phyloP scores from a whole-genome alignment of 805 yeast species.

The Trichomonascus vanleenenianus region DNA sequence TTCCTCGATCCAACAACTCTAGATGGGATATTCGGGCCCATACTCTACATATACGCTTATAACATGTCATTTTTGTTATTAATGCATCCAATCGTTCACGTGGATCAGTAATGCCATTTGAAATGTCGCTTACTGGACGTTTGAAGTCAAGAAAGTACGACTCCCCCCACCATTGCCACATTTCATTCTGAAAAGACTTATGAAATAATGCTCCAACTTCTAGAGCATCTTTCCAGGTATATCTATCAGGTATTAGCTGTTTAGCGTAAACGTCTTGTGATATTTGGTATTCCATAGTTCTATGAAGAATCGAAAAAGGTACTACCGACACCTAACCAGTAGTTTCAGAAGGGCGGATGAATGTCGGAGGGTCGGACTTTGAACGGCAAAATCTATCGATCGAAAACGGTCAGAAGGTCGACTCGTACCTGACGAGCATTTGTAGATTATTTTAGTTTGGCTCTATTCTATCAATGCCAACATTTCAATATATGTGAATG shows the following conservation, averaged over 20 bases:
- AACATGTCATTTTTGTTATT: not conserved
- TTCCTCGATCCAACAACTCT: not conserved
- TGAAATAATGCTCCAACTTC: not conserved
- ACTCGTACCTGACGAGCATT: no score
- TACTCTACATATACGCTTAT: not conserved
- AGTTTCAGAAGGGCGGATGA: no score
- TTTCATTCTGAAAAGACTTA: not conserved
- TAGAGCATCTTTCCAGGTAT: not conserved
- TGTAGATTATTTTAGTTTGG: no score
- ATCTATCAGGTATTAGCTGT: not conserved
- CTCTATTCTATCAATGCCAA: no score
- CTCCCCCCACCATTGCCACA: constrained; percentile 1
- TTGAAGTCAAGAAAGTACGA: not conserved
- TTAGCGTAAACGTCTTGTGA: not conserved
- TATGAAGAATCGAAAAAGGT: no score
- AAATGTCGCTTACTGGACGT: not conserved
- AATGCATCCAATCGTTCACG: not conserved
- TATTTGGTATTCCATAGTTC: not conserved
- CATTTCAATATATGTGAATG: no score
- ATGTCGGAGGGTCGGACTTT: no score
- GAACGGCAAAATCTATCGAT: no score
- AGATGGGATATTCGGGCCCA: constrained; percentile 1
- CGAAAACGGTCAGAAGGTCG: no score
- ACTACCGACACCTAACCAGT: no score
- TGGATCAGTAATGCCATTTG: not conserved